These are phyloP conservation scores for Sporobolus alterniflorus DNA, from an alignment of 202 grass and related monocot genomes.

Conservation along the genomic window DNA sequence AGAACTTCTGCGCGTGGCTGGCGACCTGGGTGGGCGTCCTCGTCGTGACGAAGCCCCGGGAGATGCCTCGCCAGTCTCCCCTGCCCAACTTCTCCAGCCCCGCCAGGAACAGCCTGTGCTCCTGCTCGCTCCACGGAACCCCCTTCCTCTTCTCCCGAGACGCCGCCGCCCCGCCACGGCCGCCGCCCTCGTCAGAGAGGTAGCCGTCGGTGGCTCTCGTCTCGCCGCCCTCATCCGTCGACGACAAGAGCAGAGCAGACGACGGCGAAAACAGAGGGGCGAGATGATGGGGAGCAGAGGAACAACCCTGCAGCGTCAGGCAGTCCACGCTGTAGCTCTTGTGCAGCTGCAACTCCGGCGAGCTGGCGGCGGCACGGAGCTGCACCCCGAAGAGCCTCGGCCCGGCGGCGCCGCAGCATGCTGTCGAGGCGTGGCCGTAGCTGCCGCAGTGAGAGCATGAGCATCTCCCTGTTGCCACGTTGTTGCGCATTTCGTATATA, in stretches of 20 bases:
- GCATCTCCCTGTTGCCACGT: conserved; percentile 49
- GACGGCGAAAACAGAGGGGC: conserved; percentile 7
- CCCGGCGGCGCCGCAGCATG: conserved; percentile 42
- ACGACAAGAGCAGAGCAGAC: conserved; percentile 40
- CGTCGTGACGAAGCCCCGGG: conserved; percentile 66
- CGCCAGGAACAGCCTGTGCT: conserved; percentile 63
- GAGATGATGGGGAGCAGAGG: not conserved
- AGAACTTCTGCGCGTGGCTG: conserved; percentile 87
- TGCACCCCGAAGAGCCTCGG: conserved; percentile 76
- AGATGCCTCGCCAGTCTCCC: conserved; percentile 89
- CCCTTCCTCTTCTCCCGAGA: conserved; percentile 70
- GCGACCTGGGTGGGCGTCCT: conserved; percentile 78
- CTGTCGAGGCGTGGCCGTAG: conserved; percentile 50
- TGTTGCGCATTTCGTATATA: not conserved
- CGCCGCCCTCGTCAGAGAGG: too few species aligned
- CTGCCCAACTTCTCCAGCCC: conserved; percentile 78
- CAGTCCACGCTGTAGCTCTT: conserved; percentile 55
- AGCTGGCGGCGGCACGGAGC: conserved; percentile 32
- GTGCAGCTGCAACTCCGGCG: conserved; percentile 27
- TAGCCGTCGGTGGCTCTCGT: conserved; percentile 31
- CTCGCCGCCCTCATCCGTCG: conserved; percentile 42
- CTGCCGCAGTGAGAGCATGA: conserved; percentile 64
- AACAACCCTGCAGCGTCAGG: conserved; percentile 31
- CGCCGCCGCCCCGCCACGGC: conserved; percentile 17
- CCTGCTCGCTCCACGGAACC: conserved; percentile 78